Evolutionary conservation across 2,329 filamentous ascomycete genomes (phyloP), one percentile per base, ranked within the genome.

Genomic region (Penicillium brasilianum): DNA sequence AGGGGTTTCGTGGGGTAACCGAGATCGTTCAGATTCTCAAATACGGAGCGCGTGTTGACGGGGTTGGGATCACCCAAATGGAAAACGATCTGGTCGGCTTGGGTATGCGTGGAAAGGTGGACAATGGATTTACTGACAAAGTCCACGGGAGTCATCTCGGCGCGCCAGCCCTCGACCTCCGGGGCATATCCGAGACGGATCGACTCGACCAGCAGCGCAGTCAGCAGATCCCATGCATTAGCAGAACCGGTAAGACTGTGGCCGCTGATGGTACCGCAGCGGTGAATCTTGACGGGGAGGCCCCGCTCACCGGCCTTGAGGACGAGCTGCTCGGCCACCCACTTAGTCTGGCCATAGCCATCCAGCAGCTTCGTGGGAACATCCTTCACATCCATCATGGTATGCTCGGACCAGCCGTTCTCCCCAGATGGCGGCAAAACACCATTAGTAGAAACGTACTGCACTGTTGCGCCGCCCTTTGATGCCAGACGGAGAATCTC

Each of bases 91-190:
- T 91, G 88, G 10, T 87, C 82, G 1, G 83, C 81, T 37, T 88
- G 82, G 0, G 79, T 84, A 60, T 91, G 83, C 66, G 89, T 87
- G 43, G 88, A 84, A 20, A 93, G 83, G 18, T 89, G 86, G 25
- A 90, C 80, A 66, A 94, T 91, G 4, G 90, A 87, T 64, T 87
- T 87, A 77, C 88, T 90, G 60, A 93, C 90, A 69, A 91, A 93
- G 75, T 94, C 90, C 14, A 92, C 91, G 0, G 91, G 90, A 0
- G 91, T 93, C 90, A 93, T 93, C 77, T 94, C 91, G 1, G 90
- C 85, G 53, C 88, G 86, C 91, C 91, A 94, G 44, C 87, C 87
- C 53, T 89, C 83, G 4, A 93, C 87, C 56, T 90, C 83, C 0
- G 91, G 90, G 1, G 85, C 85, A 66, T 85, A 85, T 6, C 90